phyloP scores from a whole-genome alignment of 2,329 filamentous ascomycete genomes.

The Pseudopithomyces maydicus region DNA sequence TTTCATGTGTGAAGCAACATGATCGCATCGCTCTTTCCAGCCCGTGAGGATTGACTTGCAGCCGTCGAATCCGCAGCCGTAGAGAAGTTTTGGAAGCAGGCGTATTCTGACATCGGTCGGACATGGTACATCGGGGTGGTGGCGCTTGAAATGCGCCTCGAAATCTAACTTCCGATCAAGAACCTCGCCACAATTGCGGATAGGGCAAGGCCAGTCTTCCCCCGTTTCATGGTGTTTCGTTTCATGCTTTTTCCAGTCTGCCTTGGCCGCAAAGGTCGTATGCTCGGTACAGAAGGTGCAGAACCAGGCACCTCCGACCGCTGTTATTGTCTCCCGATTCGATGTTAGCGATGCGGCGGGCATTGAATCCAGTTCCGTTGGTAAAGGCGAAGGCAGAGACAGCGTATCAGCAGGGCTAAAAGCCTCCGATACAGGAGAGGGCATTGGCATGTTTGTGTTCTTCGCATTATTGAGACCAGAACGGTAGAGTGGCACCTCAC shows the following conservation, averaged over 20 bases:
- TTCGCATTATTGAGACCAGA: not conserved
- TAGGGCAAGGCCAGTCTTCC: conserved; percentile 9
- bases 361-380: not conserved
- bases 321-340: not conserved
- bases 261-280: conserved; percentile 8
- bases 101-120: conserved; percentile 10
- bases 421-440: not conserved
- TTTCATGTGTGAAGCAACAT: conserved; percentile 12
- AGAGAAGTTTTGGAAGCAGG: conserved; percentile 5
- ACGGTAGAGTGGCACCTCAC: not conserved
- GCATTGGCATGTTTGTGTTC: not conserved
- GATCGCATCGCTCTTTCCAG: conserved; percentile 12
- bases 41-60: conserved; percentile 7
- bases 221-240: conserved; percentile 3
- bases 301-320: conserved; percentile 1
- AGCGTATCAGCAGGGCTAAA: conserved; percentile 1
- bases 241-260: conserved; percentile 13
- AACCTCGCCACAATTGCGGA: conserved; percentile 5
- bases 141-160: conserved; percentile 6
- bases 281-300: conserved; percentile 8
- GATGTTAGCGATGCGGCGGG: not conserved
- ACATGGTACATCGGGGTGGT: conserved; percentile 3
- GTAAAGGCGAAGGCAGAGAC: not conserved
- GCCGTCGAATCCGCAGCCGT: conserved; percentile 11
- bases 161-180: conserved; percentile 10